Percentiles rank a stretch among this genome's conserved stretches.
These are phyloP conservation scores for Exsudoporus frostii DNA, from an alignment of 768 basidiomycete genomes.

Conservation along the genomic window DNA sequence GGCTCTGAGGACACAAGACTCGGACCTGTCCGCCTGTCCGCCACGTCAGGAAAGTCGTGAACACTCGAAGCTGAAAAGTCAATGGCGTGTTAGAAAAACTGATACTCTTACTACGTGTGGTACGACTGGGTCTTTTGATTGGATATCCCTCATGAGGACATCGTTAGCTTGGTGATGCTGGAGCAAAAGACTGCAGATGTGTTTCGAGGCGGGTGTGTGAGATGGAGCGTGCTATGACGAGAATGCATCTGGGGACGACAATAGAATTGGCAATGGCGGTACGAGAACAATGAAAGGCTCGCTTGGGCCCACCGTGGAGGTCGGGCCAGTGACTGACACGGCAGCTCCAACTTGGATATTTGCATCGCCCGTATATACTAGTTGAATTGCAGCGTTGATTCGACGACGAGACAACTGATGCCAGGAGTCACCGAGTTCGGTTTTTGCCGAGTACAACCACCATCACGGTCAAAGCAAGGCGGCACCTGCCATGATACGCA, in stretches of 20 bases:
- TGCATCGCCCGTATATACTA: background rate
- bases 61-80: background rate
- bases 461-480: conserved; percentile 20
- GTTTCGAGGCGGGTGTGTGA: background rate
- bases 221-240: background rate
- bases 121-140: background rate
- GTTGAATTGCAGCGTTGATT: background rate
- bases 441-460: background rate
- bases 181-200: background rate
- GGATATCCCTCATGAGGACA: background rate
- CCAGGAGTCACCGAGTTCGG: too few relatives aligned
- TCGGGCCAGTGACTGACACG: background rate
- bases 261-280: background rate
- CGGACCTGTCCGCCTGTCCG: too few relatives aligned
- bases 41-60: background rate
- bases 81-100: background rate
- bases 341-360: background rate
- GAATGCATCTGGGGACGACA: background rate
- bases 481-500: conserved; percentile 10
- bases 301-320: background rate
- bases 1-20: too few relatives aligned
- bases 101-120: background rate
- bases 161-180: background rate
- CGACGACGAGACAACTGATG: background rate
- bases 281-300: background rate